phyloP scores from a whole-genome alignment of 768 basidiomycete genomes.

The Mycena venus region DNA sequence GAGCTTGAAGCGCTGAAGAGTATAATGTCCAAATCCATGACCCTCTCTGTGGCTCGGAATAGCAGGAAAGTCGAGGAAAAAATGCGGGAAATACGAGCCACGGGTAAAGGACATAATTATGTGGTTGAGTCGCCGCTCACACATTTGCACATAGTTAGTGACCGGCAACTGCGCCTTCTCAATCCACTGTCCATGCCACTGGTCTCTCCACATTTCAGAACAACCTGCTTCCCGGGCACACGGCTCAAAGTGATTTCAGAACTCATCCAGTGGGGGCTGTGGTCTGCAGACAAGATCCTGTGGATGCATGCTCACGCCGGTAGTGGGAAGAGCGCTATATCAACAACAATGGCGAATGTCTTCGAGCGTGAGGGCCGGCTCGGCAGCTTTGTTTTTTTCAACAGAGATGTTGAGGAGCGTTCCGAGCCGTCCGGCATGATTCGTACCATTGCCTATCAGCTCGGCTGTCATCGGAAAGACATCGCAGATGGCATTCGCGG shows the following conservation, averaged over 20 bases:
- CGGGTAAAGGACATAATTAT: not conserved
- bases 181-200: not conserved
- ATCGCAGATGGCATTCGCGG: slow-evolving; percentile 40
- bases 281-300: not conserved
- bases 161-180: not conserved
- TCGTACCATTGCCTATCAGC: slow-evolving; percentile 50
- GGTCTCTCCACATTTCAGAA: not conserved
- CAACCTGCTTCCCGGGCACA: not conserved
- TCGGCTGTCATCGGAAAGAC: slow-evolving; percentile 47
- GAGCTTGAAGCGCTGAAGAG: not conserved
- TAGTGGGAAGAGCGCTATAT: slow-evolving; percentile 50
- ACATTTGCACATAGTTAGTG: not conserved
- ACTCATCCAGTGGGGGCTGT: slow-evolving; percentile 1
- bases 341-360: slow-evolving; percentile 50
- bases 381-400: slow-evolving; percentile 52
- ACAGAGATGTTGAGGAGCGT: slow-evolving; percentile 43
- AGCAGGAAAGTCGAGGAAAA: not conserved
- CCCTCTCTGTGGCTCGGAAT: not conserved
- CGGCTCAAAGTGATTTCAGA: not conserved
- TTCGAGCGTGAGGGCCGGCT: slow-evolving; percentile 48
- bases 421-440: slow-evolving; percentile 46
- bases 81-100: too few species aligned
- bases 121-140: not conserved
- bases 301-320: slow-evolving; percentile 13
- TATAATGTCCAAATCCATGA: not conserved